Evolutionary conservation across 2,329 filamentous ascomycete genomes (phyloP), one percentile per base, ranked within the genome.

Genomic region (Ophiocordyceps camponoti-floridani): DNA sequence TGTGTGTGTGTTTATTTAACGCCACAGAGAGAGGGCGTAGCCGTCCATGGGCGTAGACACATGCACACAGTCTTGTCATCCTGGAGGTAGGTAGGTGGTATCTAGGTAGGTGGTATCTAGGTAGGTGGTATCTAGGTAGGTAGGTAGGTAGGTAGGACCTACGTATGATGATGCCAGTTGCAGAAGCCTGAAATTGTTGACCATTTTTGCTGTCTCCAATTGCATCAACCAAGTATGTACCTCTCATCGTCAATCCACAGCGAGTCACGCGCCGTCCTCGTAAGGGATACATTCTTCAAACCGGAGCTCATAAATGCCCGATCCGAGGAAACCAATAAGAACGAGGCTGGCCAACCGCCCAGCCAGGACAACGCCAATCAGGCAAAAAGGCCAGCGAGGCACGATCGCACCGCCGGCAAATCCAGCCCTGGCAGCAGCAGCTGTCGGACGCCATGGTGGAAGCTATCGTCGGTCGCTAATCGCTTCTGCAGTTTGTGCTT

Each of bases 391-490:
- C 45, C 45, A 47, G 45, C 45, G 45, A 44, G 40, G 45, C 45
- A 44, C 45, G 27, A 40, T 33, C 40, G 41, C 42, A 43, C 28
- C 37, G 35, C n/a, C 33, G 28, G 35, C 42, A 40, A 46, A 33
- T 37, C 38, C 40, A 38, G 10, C 26, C 28, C 45, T 27, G 41
- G 13, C n/a, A 43, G 16, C 40, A 33, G 13, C n/a, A 43, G 16
- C 40, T 38, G 44, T 26, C 23, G 23, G 30, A 43, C 28, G 18
- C 43, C 43, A 50, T 51, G 23, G 23, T 23, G 50, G 49, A 46
- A 51, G 47, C 46, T 30, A 33, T 38, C 2, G 45, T 43, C 45
- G 47, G 46, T 47, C 40, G 46, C 28, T 49, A 41, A 31, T n/a
- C 37, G 35, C 28, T 40, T 33, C 16, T 27, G 30, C 27, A 14